Base-by-base conservation (phyloP, 495 filamentous ascomycete species). In the Aspergillus avenaceus region DNA sequence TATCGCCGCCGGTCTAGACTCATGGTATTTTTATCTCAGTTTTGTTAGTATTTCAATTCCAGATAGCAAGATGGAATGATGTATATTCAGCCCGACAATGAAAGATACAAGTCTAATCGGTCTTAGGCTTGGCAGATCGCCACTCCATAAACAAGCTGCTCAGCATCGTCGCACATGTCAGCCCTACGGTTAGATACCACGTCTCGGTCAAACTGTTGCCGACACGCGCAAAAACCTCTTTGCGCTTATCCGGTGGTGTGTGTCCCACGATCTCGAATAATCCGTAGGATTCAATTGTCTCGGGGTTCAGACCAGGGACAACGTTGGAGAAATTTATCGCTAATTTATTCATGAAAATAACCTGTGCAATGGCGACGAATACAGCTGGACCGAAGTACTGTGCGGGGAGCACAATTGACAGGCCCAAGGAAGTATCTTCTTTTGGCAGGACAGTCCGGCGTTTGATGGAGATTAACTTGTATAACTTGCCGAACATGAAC, bases 371-470 rank as follows among this genome's bases (percentile, higher is more conserved):
- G 0, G 75, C 72, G 0, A 75, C 67, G 37, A 82, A 81, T 1
- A 86, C 67, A 7, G 77, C 76, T 22, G 78, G 80, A 11, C 82
- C 82, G 18, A 85, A 66, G 42, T 77, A 77, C 65, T 85, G 82
- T 3, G 73, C 68, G 57, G 84, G 83, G 42, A 84, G 77, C 65
- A 82, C 77, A 52, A 83, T 68, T 16, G 81, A 70, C 14, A 78
- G 74, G 11, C 81, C 81, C 1, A 75, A 73, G 26, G 74, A 66
- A 18, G 84, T 65, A 47, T 85, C 82, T 24, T 68, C 64, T 19
- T 55, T 58, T 4, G 74, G 64, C 12, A 85, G 69, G 2, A 77
- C 71, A 0, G 79, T 77, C 50, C 85, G 82, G 4, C 22, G 55
- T 29, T 64, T 54, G 22, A 45, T 32, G 41, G 37, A 53, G 53